Evolutionary conservation across 2,329 filamentous ascomycete species (phyloP).

Genomic region (Exophiala xenobiotica): DNA sequence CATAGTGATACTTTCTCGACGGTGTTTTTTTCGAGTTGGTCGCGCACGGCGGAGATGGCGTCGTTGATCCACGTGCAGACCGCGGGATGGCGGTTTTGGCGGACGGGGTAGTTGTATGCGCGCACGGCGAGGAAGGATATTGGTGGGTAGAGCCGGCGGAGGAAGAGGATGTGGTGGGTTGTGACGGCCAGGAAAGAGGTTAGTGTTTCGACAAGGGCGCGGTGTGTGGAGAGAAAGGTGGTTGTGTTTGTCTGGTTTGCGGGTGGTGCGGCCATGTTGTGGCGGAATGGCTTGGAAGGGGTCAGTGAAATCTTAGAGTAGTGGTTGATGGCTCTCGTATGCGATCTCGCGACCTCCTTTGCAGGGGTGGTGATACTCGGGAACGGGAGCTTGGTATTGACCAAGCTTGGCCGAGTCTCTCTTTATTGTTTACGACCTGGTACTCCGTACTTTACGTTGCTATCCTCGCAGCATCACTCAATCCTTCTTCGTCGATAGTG

Average conservation of each 20-base stretch:
- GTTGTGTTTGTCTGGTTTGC: slow-evolving; percentile 34
- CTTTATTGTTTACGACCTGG: too few species aligned
- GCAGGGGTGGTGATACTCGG: too few species aligned
- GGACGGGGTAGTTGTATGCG: slow-evolving; percentile 80
- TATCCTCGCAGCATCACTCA: too few species aligned
- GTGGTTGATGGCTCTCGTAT: background rate
- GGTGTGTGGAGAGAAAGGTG: slow-evolving; percentile 42
- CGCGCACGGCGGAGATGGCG: slow-evolving; percentile 69
- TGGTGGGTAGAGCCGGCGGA: slow-evolving; percentile 74
- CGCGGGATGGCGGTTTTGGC: slow-evolving; percentile 80
- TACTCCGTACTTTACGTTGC: too few species aligned
- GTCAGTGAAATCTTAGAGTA: background rate
- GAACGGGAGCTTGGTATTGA: too few species aligned
- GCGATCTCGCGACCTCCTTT: too few species aligned
- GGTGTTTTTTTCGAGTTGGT: slow-evolving; percentile 64
- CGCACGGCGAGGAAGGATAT: slow-evolving; percentile 74
- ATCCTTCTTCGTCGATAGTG: too few species aligned
- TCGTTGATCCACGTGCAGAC: slow-evolving; percentile 85
- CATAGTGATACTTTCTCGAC: slow-evolving; percentile 58
- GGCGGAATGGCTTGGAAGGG: background rate
- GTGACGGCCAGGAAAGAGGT: slow-evolving; percentile 77
- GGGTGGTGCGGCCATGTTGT: slow-evolving; percentile 19
- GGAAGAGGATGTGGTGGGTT: slow-evolving; percentile 82
- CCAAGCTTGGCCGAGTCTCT: too few species aligned
- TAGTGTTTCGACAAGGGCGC: slow-evolving; percentile 57